Evolutionary conservation across 2,329 filamentous ascomycete genomes (phyloP), one percentile per base, ranked within the genome.

Genomic region (Pyricularia sp.): DNA sequence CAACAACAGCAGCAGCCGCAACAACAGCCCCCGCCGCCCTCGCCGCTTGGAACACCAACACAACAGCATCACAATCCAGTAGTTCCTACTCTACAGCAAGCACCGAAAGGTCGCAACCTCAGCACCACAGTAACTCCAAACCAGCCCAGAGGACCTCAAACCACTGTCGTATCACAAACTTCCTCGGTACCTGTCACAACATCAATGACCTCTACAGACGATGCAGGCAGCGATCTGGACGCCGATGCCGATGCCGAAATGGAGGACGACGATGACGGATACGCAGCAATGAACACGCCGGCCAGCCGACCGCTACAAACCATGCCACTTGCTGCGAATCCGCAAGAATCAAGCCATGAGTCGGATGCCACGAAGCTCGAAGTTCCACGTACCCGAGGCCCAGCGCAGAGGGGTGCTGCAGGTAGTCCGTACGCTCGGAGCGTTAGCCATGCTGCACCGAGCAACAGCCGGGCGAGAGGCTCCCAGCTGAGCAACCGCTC

Each of bases 231-330:
- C 9, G 75, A 76, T 62, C 65, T 31, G 5, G 68, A 70, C n/a
- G 40, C 40, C 16, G 40, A 49, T 28, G 73, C 70, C 8, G 75
- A 78, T 24, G 71, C 65, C 9, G 79, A 81, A 65, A 86, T 86
- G 83, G 83, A 86, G 60, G 83, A 85, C 49, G 82, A 83, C 63
- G 82, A 84, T 60, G 79, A 77, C 24, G 62, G 62, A 64, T 84
- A 82, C 66, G 77, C 80, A 8, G 79, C 83, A 64, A 80, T 84
- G 71, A 76, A 75, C 63, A 71, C 77, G 3, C 77, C 77, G 30
- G 72, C 76, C 4, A 68, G 74, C 64, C 68, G 24, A 66, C 68
- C 22, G 68, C 68, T 35, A 31, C 59, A 31, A n/a, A 44, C 62
- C 49, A 63, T 57, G 49, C 9, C 49, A 78, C 65, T 78, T 78